These are phyloP conservation scores for Spirogloea muscicola DNA, from an alignment of 139 green algal genomes.

Conservation along the genomic window DNA sequence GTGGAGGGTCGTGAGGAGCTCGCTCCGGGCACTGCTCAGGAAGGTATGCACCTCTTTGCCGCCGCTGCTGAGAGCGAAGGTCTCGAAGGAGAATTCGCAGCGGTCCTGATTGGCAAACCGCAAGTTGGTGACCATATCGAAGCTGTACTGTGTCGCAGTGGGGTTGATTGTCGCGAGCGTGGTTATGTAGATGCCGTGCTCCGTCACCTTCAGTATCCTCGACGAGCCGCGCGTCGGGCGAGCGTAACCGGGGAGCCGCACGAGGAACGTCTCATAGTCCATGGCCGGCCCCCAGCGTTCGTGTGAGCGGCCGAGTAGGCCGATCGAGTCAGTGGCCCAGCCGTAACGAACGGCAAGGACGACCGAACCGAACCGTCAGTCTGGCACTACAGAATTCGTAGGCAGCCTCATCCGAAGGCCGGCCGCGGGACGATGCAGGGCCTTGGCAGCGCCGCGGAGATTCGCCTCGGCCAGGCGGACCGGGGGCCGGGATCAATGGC, in stretches of 20 bases:
- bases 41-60: neutral
- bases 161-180: constrained; percentile 25
- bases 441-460: too few species aligned
- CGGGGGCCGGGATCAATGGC: too few species aligned
- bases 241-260: constrained; percentile 20
- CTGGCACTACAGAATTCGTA: too few species aligned
- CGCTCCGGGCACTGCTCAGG: constrained; percentile 1
- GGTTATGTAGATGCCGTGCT: constrained; percentile 24
- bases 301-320: too few species aligned
- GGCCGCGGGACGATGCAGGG: too few species aligned
- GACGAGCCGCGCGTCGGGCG: constrained; percentile 12
- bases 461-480: too few species aligned
- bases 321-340: too few species aligned
- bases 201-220: constrained; percentile 16
- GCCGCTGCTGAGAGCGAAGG: constrained; percentile 1
- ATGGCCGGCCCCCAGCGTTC: too few species aligned
- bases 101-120: constrained; percentile 8
- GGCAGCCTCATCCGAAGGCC: too few species aligned
- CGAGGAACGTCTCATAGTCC: constrained; percentile 43
- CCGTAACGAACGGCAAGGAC: too few species aligned
- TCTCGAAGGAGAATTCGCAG: constrained; percentile 31
- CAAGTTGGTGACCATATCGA: constrained; percentile 31
- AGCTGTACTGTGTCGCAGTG: constrained; percentile 5
- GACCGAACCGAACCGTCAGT: too few species aligned
- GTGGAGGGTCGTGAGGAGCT: constrained; percentile 28